A percentile compares a stretch with the other conserved stretches of the same genome.
phyloP scores from a whole-genome alignment of 345 rosid species.

The Aegle marmelos region DNA sequence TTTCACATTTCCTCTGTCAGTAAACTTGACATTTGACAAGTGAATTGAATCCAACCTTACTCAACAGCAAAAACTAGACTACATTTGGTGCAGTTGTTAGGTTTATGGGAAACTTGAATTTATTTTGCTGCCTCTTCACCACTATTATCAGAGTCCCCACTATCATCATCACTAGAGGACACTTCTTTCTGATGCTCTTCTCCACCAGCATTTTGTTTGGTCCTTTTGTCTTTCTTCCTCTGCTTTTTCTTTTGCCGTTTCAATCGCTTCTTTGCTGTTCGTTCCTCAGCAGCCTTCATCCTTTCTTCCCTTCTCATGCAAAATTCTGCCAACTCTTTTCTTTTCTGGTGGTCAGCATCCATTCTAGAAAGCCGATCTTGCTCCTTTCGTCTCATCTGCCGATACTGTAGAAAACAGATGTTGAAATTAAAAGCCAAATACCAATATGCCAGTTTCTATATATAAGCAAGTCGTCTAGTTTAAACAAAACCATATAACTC shows the following conservation, averaged over 20 bases:
- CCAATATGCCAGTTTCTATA: background rate
- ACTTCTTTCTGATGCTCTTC: constrained; percentile 48
- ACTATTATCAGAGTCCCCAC: constrained; percentile 38
- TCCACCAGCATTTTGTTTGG: constrained; percentile 31
- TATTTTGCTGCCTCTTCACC: constrained; percentile 31
- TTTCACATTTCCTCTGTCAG: background rate
- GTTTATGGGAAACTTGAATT: background rate
- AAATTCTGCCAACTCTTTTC: constrained; percentile 72
- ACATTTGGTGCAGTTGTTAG: background rate
- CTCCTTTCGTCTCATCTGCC: constrained; percentile 95
- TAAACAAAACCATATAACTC: background rate
- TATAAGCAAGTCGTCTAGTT: background rate
- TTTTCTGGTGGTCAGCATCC: constrained; percentile 78
- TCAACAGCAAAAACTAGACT: background rate
- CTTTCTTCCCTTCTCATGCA: constrained; percentile 80
- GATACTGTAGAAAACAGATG: constrained; percentile 48
- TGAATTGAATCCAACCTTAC: background rate
- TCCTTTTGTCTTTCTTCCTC: constrained; percentile 67
- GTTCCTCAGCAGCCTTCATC: constrained; percentile 72
- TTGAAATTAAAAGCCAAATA: background rate
- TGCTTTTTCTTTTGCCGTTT: constrained; percentile 89
- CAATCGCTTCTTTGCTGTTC: constrained; percentile 75
- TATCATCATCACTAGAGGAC: constrained; percentile 49
- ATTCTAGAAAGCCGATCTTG: constrained; percentile 88
- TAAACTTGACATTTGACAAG: constrained; percentile 4